Conservation (phyloP, 169 alveolate genomes). For the Plasmodium adleri region DNA sequence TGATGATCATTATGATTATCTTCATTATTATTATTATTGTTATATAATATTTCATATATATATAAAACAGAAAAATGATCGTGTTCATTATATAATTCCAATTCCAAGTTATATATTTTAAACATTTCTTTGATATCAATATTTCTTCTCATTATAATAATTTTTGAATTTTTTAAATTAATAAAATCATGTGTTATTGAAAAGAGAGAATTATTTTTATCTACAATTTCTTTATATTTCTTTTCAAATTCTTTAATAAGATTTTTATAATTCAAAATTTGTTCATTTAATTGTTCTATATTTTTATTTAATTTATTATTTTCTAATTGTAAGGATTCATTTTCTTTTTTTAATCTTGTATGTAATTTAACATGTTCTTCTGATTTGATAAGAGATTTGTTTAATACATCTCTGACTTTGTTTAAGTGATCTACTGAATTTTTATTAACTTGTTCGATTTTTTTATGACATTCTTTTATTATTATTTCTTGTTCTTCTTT, state of each 20-base stretch:
- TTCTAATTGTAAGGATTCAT: slow-evolving; percentile 9
- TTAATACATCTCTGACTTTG: slow-evolving; percentile 39
- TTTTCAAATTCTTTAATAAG: slow-evolving; percentile 17
- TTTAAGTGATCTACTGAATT: slow-evolving; percentile 27
- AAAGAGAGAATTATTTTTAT: slow-evolving; percentile 50
- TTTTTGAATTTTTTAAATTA: slow-evolving; percentile 30
- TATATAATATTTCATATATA: slow-evolving; percentile 26
- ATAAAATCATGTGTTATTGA: slow-evolving; percentile 62
- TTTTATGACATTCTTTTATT: not conserved
- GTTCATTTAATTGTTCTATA: not conserved
- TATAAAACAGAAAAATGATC: slow-evolving; percentile 28
- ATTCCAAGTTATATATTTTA: slow-evolving; percentile 15
- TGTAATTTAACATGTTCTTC: slow-evolving; percentile 36
- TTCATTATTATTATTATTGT: not conserved
- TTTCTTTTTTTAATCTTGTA: slow-evolving; percentile 13
- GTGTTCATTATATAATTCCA: not conserved
- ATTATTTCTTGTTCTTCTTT: not conserved
- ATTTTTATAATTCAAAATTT: slow-evolving; percentile 20
- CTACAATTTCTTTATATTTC: slow-evolving; percentile 14
- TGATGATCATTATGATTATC: not conserved
- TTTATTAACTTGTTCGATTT: slow-evolving; percentile 2
- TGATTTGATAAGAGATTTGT: slow-evolving; percentile 13
- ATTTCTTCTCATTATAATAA: slow-evolving; percentile 8
- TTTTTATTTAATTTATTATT: slow-evolving; percentile 4
- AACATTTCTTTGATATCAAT: slow-evolving; percentile 19